Evolutionary conservation across 495 filamentous ascomycete species (phyloP).

Genomic region (Xylaria venustula): DNA sequence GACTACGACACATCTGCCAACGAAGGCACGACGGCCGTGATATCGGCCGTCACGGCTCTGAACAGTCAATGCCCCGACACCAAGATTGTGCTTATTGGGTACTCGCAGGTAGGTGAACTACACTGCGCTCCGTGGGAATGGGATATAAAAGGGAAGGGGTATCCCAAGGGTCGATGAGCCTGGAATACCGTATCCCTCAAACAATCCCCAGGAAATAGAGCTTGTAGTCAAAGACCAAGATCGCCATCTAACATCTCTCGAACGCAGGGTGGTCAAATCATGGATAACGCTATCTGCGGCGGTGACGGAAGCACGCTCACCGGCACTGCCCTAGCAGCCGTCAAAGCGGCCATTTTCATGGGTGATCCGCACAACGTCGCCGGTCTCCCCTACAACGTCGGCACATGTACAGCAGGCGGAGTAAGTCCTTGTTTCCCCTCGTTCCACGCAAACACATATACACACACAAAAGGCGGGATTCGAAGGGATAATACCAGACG

Average conservation of each 20-base stretch:
- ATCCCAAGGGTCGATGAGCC: too few species aligned
- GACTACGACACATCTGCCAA: conserved; percentile 54
- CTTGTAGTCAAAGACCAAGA: not conserved
- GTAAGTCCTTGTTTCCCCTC: conserved; percentile 40
- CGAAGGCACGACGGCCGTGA: conserved; percentile 54
- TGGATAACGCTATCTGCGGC: conserved; percentile 63
- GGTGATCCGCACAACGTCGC: conserved; percentile 55
- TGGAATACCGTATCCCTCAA: too few species aligned
- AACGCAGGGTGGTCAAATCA: conserved; percentile 58
- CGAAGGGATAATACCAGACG: not conserved
- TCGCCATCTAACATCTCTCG: not conserved
- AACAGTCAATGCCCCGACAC: conserved; percentile 55
- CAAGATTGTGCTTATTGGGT: conserved; percentile 59
- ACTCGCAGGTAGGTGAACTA: conserved; percentile 50
- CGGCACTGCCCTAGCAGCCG: conserved; percentile 45
- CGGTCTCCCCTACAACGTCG: conserved; percentile 60
- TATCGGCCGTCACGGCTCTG: conserved; percentile 53
- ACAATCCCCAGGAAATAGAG: too few species aligned
- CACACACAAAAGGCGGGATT: not conserved
- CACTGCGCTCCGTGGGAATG: conserved; percentile 18
- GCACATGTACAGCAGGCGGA: conserved; percentile 54
- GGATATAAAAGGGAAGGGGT: too few species aligned
- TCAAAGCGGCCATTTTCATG: conserved; percentile 64
- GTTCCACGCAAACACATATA: not conserved
- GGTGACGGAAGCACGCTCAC: conserved; percentile 51